Conservation (phyloP, 106 monocot species). For the Amphibolis antarctica region DNA sequence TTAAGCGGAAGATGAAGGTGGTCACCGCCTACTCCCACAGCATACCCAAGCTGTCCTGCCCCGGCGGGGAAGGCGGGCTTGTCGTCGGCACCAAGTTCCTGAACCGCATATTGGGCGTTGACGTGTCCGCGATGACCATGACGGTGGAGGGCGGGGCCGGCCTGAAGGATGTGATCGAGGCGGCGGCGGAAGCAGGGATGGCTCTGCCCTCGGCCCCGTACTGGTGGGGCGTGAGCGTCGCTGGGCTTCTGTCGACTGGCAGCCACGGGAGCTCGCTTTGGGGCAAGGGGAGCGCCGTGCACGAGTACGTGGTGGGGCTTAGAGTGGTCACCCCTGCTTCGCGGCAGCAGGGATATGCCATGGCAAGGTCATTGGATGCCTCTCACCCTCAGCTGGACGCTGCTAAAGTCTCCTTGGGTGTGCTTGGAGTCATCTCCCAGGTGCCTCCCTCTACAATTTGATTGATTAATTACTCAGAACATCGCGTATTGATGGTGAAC, state of each 20-base stretch:
- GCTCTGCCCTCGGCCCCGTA: constrained; percentile 9
- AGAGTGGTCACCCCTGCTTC: constrained; percentile 7
- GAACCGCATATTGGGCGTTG: constrained; percentile 4
- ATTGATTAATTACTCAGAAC: too few relatives aligned
- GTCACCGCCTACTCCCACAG: constrained; percentile 16
- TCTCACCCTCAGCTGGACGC: constrained; percentile 3
- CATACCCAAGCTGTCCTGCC: constrained; percentile 18
- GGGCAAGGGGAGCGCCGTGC: constrained; percentile 8
- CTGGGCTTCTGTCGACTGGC: constrained; percentile 6
- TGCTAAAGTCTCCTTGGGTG: constrained; percentile 17
- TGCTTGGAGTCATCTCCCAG: constrained; percentile 16
- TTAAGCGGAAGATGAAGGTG: constrained; percentile 13
- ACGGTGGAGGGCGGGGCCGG: constrained; percentile 4
- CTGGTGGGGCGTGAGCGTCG: constrained; percentile 15
- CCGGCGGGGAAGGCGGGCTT: constrained; percentile 4
- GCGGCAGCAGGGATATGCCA: not conserved
- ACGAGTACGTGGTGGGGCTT: constrained; percentile 9
- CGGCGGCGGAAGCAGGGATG: constrained; percentile 11
- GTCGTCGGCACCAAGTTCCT: constrained; percentile 9
- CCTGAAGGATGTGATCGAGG: constrained; percentile 5
- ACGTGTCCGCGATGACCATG: not conserved
- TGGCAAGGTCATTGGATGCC: not conserved
- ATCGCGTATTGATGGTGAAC: too few relatives aligned
- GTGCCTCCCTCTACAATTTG: too few relatives aligned
- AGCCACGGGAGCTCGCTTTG: constrained; percentile 14